phyloP scores from a whole-genome alignment of 1,284 basidiomycete species.

The Agaricales sp. region DNA sequence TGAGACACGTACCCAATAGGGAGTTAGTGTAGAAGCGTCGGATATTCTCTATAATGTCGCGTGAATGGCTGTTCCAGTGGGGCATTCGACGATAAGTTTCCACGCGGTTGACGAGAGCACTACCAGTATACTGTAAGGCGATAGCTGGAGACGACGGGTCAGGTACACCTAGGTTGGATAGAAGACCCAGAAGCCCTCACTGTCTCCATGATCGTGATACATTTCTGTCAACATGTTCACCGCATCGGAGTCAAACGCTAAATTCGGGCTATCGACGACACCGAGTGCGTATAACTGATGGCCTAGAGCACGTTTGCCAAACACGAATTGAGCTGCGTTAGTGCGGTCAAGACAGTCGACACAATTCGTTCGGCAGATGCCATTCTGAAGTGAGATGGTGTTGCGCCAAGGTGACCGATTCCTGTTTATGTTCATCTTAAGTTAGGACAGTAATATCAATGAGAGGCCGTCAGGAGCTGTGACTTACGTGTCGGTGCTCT shows the following conservation, averaged over 20 bases:
- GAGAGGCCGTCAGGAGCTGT: not conserved
- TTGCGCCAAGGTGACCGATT: conserved; percentile 45
- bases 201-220: conserved; percentile 97
- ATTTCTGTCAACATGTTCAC: conserved; percentile 98
- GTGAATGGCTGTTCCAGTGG: conserved; percentile 96
- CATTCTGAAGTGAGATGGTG: conserved; percentile 79
- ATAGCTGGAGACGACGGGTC: conserved; percentile 47
- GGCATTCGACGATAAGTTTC: conserved; percentile 95
- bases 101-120: conserved; percentile 92
- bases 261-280: conserved; percentile 71
- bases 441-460: conserved; percentile 3
- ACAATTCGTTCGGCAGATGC: conserved; percentile 85
- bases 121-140: conserved; percentile 94
- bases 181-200: conserved; percentile 29
- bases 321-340: conserved; percentile 96
- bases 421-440: not conserved
- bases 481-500: conserved; percentile 34
- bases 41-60: conserved; percentile 96
- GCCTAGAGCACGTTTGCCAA: conserved; percentile 90
- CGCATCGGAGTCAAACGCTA: conserved; percentile 92
- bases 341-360: conserved; percentile 97
- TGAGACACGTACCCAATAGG: conserved; percentile 53
- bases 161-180: not conserved
- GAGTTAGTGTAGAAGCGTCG: conserved; percentile 95
- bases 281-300: conserved; percentile 96